Percentiles rank a stretch among this genome's conserved stretches.
Evolutionary conservation across 148 eudicot species (phyloP).

Genomic region (Polygonum aviculare): DNA sequence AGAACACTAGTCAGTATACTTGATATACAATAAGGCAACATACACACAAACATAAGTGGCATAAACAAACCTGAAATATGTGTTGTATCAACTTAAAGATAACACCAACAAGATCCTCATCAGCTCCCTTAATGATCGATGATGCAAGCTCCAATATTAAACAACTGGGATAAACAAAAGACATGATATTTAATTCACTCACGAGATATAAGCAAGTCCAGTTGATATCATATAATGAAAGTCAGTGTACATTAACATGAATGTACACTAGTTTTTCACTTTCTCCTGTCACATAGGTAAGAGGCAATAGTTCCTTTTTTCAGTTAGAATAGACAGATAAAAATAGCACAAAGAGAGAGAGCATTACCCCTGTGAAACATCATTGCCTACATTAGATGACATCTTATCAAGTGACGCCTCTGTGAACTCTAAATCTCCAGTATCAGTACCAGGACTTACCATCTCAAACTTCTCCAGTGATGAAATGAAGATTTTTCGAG

Average conservation of each 20-base stretch:
- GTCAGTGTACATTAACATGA: not conserved
- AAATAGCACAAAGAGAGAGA: not conserved
- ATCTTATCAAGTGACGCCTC: constrained; percentile 25
- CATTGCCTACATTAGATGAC: constrained; percentile 20
- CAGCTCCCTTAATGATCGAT: constrained; percentile 58
- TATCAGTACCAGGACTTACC: constrained; percentile 24
- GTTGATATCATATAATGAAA: not conserved
- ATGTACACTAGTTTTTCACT: not conserved
- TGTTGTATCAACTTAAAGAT: constrained; percentile 43
- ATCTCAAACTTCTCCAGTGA: constrained; percentile 49
- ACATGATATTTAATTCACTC: not conserved
- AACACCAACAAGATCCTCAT: constrained; percentile 48
- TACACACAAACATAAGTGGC: constrained; percentile 1
- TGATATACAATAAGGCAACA: not conserved
- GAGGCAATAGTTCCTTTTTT: not conserved
- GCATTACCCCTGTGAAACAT: constrained; percentile 38
- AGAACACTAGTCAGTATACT: not conserved
- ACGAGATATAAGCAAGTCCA: not conserved
- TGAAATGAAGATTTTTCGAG: constrained; percentile 40
- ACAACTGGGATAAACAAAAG: constrained; percentile 29
- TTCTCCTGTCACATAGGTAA: not conserved
- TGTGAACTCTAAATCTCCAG: constrained; percentile 22
- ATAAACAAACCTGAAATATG: constrained; percentile 51
- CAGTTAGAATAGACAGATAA: not conserved
- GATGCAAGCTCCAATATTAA: constrained; percentile 63